Evolutionary conservation across 495 filamentous ascomycete species (phyloP), one percentile per base, ranked within the genome.

Genomic region (Emericellopsis terricola): DNA sequence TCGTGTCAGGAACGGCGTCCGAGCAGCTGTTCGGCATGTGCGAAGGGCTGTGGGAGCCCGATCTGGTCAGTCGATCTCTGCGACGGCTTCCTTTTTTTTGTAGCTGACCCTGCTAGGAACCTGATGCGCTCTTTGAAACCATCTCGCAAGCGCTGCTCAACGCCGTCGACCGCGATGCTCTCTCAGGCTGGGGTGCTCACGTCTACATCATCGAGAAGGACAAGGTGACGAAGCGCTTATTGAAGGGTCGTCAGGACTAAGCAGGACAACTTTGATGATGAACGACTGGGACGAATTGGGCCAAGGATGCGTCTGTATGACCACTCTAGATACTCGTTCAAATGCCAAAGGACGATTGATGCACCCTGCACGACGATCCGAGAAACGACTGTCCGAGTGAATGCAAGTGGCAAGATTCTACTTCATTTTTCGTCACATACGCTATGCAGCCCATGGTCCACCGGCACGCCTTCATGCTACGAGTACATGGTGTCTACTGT

Each of bases 191-290:
- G 89, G 89, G 89, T 50, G 89, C 89, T 21, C 82, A 96, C 46
- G 89, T 97, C 41, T 96, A 94, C 58, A 85, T 97, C 44, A 89
- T 97, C 57, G 91, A 96, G 69, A 97, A 96, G 69, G 84, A 92
- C 59, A 96, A 96, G 75, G 84, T 96, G 28, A 94, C 87, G 48
- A 93, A 97, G 77, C 69, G 89, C 50, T 69, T 96, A 68, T 59
- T 97, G 51, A 97, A 97, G 72, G 86, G 89, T 54, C 56, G 65
- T 50, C 64, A 68, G 53, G 65, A 69, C 52, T 69, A 69, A 45
- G 50, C 27, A n/a, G n/a, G n/a, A n/a, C n/a, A n/a, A n/a, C n/a
- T n/a, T n/a, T n/a, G n/a, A n/a, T n/a, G 8, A 6, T 33, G 31
- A 19, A n/a, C n/a, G n/a, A n/a, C n/a, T n/a, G n/a, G n/a, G n/a